phyloP scores from a whole-genome alignment of 495 filamentous ascomycete species.

The Trichoderma asperelloides region DNA sequence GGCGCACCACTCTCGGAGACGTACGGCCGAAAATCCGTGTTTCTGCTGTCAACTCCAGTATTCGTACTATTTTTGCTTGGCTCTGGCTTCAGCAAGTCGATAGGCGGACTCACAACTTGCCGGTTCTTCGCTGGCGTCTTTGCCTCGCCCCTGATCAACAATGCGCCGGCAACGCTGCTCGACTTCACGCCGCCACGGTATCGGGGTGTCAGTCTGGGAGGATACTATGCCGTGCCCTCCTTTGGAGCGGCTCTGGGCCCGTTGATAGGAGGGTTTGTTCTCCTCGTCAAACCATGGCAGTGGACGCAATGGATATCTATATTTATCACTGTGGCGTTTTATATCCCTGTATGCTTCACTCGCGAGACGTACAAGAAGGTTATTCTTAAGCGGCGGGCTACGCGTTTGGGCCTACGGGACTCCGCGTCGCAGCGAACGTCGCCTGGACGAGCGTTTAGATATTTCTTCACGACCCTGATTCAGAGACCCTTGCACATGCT shows the following conservation, averaged over 20 bases:
- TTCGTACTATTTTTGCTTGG: constrained; percentile 57
- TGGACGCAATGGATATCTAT: constrained; percentile 45
- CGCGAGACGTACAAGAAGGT: constrained; percentile 56
- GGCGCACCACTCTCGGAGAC: constrained; percentile 54
- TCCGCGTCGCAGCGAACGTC: constrained; percentile 27
- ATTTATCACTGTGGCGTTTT: constrained; percentile 33
- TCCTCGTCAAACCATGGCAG: constrained; percentile 48
- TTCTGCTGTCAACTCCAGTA: constrained; percentile 37
- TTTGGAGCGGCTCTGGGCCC: constrained; percentile 45
- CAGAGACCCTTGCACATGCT: constrained; percentile 54
- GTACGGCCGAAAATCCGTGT: constrained; percentile 43
- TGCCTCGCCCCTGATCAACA: constrained; percentile 45
- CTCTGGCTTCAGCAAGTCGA: constrained; percentile 45
- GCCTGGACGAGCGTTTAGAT: constrained; percentile 21
- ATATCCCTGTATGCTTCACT: constrained; percentile 32
- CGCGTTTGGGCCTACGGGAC: constrained; percentile 29
- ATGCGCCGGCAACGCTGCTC: constrained; percentile 45
- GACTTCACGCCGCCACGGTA: constrained; percentile 41
- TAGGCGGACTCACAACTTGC: constrained; percentile 46
- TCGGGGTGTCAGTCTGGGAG: constrained; percentile 30
- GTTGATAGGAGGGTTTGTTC: constrained; percentile 54
- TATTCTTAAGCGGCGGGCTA: constrained; percentile 36
- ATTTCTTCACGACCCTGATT: constrained; percentile 11
- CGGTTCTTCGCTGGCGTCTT: constrained; percentile 55
- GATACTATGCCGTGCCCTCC: constrained; percentile 43